phyloP scores from a whole-genome alignment of 257 asterid species.

The Solanum clarkiae region DNA sequence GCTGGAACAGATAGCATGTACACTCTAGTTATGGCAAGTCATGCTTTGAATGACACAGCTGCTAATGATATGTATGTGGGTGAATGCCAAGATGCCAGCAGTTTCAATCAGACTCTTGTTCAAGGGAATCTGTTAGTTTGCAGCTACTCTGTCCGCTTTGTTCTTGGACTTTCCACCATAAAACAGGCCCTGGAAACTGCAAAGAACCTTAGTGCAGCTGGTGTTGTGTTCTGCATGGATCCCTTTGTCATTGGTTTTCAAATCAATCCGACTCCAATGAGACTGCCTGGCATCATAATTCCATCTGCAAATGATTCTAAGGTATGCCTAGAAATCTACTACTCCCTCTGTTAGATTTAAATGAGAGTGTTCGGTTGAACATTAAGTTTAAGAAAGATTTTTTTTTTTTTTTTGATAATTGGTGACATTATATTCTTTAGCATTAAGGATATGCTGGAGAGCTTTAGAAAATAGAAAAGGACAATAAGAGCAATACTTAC shows the following conservation, averaged over 20 bases:
- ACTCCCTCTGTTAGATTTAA: background rate
- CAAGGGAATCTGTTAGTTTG: conserved; percentile 79
- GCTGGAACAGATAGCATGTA: conserved; percentile 81
- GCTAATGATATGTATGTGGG: conserved; percentile 63
- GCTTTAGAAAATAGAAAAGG: too few relatives aligned
- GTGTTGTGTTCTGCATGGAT: conserved; percentile 93
- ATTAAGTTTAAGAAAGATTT: background rate
- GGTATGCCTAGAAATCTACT: conserved; percentile 29
- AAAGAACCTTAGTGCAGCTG: conserved; percentile 67
- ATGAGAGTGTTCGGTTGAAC: background rate
- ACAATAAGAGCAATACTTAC: too few relatives aligned
- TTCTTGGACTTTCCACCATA: conserved; percentile 89
- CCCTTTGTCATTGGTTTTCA: conserved; percentile 89
- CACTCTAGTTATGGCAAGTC: conserved; percentile 70
- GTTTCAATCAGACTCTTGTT: conserved; percentile 46
- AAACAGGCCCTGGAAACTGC: conserved; percentile 84
- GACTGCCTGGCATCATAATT: conserved; percentile 75
- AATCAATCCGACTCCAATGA: conserved; percentile 82
- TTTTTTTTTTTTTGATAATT: too few relatives aligned
- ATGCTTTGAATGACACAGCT: conserved; percentile 50
- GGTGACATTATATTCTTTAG: too few relatives aligned
- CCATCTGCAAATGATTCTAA: conserved; percentile 85
- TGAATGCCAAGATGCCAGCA: conserved; percentile 83
- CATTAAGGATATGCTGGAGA: too few relatives aligned
- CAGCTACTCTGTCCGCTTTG: conserved; percentile 96